phyloP scores from a whole-genome alignment of 1,284 basidiomycete genomes.

The Cryptococcus maquisensis region DNA sequence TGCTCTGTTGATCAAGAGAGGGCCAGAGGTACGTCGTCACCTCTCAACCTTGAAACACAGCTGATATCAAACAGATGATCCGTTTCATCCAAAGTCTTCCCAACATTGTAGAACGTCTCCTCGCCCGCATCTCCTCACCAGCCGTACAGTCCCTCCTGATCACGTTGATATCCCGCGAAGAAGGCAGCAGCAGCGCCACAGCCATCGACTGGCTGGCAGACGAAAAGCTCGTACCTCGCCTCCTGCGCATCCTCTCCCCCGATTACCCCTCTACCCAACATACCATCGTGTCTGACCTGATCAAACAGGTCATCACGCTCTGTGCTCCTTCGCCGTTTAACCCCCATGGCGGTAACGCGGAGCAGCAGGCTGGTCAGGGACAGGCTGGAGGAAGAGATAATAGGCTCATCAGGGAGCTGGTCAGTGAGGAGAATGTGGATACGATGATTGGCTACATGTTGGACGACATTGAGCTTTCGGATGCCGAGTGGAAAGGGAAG shows the following conservation, averaged over 20 bases:
- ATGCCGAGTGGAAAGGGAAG: slow-evolving; percentile 28
- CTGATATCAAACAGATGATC: slow-evolving; percentile 65
- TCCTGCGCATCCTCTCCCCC: slow-evolving; percentile 81
- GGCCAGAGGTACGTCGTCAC: slow-evolving; percentile 66
- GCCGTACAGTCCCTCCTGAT: slow-evolving; percentile 89
- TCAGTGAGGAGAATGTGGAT: slow-evolving; percentile 65
- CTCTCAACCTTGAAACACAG: not conserved
- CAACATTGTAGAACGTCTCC: slow-evolving; percentile 73
- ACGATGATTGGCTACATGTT: slow-evolving; percentile 78
- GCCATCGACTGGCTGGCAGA: slow-evolving; percentile 90
- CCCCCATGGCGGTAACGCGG: slow-evolving; percentile 59
- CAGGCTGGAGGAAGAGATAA: slow-evolving; percentile 54
- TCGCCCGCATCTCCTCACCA: slow-evolving; percentile 82
- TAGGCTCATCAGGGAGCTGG: slow-evolving; percentile 84
- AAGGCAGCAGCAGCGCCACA: slow-evolving; percentile 67
- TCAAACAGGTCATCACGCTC: slow-evolving; percentile 93
- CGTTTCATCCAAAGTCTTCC: slow-evolving; percentile 83
- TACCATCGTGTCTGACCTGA: slow-evolving; percentile 80
- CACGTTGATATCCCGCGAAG: slow-evolving; percentile 87
- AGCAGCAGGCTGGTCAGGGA: slow-evolving; percentile 46
- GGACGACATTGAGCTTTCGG: slow-evolving; percentile 56
- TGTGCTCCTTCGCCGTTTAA: slow-evolving; percentile 69
- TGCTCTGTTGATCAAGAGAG: slow-evolving; percentile 79
- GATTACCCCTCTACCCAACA: slow-evolving; percentile 73
- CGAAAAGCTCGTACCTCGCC: slow-evolving; percentile 73